Evolutionary conservation across 129 eudicot species (phyloP).

Genomic region (Helichrysum umbraculigerum): DNA sequence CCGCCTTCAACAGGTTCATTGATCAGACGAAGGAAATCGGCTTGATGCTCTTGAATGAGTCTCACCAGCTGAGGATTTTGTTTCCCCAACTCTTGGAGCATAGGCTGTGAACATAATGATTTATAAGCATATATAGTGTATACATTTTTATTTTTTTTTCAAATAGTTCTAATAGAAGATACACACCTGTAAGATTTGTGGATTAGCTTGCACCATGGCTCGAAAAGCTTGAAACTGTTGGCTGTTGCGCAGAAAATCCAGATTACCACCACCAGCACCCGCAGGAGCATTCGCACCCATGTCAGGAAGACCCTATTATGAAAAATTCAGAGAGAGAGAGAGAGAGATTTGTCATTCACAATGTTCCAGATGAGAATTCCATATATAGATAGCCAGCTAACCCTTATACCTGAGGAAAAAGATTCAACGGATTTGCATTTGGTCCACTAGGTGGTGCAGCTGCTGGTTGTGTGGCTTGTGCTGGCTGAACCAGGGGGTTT

Average conservation of each 20-base stretch:
- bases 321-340: not conserved
- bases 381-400: not conserved
- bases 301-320: conserved; percentile 62
- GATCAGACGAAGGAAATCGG: conserved; percentile 72
- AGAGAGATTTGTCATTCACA: conserved; percentile 8
- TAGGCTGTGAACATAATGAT: conserved; percentile 53
- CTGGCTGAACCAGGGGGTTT: conserved; percentile 47
- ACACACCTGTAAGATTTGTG: conserved; percentile 82
- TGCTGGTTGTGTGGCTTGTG: conserved; percentile 47
- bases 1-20: conserved; percentile 82
- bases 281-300: conserved; percentile 50
- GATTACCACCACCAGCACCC: conserved; percentile 58
- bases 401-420: conserved; percentile 71
- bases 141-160: not conserved
- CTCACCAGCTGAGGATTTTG: conserved; percentile 74
- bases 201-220: conserved; percentile 83
- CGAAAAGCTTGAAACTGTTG: conserved; percentile 84
- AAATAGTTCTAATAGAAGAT: not conserved
- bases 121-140: not conserved
- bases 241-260: conserved; percentile 76
- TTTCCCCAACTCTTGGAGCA: conserved; percentile 86
- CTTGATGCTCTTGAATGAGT: conserved; percentile 70
- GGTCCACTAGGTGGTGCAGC: conserved; percentile 65
- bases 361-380: not conserved
- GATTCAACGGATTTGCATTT: conserved; percentile 76